Evolutionary conservation across 805 yeast genomes (phyloP), one percentile per base, ranked within the genome.

Genomic region (Myxozyma kluyveri): DNA sequence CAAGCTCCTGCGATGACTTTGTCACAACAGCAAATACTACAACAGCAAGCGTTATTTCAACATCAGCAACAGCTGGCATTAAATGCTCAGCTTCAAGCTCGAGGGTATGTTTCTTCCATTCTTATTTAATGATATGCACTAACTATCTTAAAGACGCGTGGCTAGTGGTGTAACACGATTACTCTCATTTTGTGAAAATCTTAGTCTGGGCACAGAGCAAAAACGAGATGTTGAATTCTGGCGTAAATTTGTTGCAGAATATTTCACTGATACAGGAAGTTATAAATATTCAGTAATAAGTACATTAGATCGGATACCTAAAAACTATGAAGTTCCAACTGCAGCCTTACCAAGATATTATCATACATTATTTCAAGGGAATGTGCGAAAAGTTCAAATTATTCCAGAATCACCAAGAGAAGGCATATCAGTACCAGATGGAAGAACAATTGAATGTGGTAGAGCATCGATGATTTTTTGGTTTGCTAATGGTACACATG

Each of bases 401-500:
- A 70, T 73, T 4, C 57, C 67, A 12, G 71, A 68, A 43, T 66
- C 66, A 44, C 78, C 81, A 1, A 72, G 78, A 32, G 81, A 84
- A 4, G 78, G 77, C 51, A 76, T 77, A 1, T 64, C 81, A 43
- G 74, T 80, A 3, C 74, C 78, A 54, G 82, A 82, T 0, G 72
- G 77, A 3, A 76, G 81, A 0, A 73, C 76, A 47, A 65, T 83
- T 31, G 83, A 80, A 37, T 76, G 82, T 43, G 72, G 80, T 10
- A 70, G 79, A 40, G 71, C 77, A 32, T 69, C 77, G 1, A 67
- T 77, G 42, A 71, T 77, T 17, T 77, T 75, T 58, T 73, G 77
- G 66, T 86, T 81, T 63, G 67, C 71, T 1, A 95, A 87, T 67
- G 95, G 93, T 0, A 82, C 90, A 2, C 76, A 76, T 59, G 80